Conservation (phyloP, 2,329 filamentous ascomycete genomes). For the Mycosphaerella sp. region DNA sequence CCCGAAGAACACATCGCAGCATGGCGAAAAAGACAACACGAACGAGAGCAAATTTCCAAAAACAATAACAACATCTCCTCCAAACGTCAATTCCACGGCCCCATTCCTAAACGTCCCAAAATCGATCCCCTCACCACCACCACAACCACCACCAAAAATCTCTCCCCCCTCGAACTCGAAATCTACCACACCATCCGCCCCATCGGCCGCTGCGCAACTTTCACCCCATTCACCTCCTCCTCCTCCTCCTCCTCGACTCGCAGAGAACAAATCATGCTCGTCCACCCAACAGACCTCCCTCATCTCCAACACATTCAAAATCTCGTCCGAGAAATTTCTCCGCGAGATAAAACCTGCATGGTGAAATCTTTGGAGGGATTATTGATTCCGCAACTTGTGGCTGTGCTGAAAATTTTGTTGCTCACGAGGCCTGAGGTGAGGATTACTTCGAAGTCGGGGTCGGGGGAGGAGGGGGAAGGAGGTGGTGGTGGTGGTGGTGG, state of each 20-base stretch:
- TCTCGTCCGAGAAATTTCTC: not conserved
- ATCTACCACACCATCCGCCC: conserved; percentile 6
- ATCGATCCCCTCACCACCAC: not conserved
- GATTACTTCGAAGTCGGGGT: not conserved
- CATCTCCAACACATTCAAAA: conserved; percentile 1
- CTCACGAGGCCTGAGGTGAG: not conserved
- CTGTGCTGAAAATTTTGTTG: conserved; percentile 2
- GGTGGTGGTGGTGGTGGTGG: not conserved
- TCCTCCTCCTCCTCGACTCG: not conserved
- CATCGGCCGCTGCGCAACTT: conserved; percentile 6
- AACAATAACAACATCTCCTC: not conserved
- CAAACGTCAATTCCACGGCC: conserved; percentile 1
- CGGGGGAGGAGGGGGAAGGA: not conserved
- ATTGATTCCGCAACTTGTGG: not conserved
- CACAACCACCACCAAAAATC: not conserved
- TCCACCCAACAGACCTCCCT: conserved; percentile 2
- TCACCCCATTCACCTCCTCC: conserved; percentile 3
- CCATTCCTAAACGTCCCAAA: not conserved
- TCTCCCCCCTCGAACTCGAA: conserved; percentile 4
- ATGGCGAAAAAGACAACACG: not conserved
- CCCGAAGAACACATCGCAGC: conserved; percentile 4
- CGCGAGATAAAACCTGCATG: conserved; percentile 1
- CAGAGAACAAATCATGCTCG: conserved; percentile 6
- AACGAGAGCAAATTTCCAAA: not conserved
- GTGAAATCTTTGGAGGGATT: not conserved